Evolutionary conservation across 257 asterid genomes (phyloP), one percentile per base, ranked within the genome.

Genomic region (Nicotiana paniculata): DNA sequence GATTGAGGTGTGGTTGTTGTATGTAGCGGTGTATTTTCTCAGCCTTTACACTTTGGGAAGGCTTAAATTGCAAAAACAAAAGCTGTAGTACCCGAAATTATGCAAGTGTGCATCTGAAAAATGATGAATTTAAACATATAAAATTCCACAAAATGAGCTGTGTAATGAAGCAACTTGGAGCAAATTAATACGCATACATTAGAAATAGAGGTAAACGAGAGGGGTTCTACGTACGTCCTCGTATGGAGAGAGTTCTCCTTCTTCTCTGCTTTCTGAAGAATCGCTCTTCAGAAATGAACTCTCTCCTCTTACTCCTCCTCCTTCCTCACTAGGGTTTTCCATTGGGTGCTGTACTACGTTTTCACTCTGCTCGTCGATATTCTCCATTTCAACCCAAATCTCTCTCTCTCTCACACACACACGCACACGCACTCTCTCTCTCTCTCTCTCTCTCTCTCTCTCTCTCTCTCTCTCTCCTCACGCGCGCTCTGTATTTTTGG

Each of bases 201-300:
- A 62, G 18, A 74, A 9, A n/a, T 1, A 74, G 16, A 32, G 39
- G 33, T 24, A 69, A 57, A 18, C 55, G 65, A 81, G 82, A 48
- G 46, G 26, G 80, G 57, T 51, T 59, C 32, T 76, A 18, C 8
- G 17, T 39, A 65, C 70, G 12, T 82, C 84, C 18, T 80, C 88
- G 58, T 24, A 77, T 37, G 88, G 65, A 77, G 89, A 86, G 4
- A 89, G 83, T 68, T 89, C 90, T 82, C 91, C 91, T 89, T 89
- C 91, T 81, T 86, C 91, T 70, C 82, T 89, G 82, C 84, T 85
- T 61, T 67, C 78, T 5, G 81, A 72, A 35, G 83, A 61, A 26
- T 64, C 48, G 30, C 26, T 66, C 0, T 16, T 39, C 21, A 9
- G 74, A 37, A 7, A 35, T 9, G 75, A 58, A 58, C 76, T 77